Evolutionary conservation across 371 early-diverging fungal species (phyloP).

Genomic region (Circinella minor): DNA sequence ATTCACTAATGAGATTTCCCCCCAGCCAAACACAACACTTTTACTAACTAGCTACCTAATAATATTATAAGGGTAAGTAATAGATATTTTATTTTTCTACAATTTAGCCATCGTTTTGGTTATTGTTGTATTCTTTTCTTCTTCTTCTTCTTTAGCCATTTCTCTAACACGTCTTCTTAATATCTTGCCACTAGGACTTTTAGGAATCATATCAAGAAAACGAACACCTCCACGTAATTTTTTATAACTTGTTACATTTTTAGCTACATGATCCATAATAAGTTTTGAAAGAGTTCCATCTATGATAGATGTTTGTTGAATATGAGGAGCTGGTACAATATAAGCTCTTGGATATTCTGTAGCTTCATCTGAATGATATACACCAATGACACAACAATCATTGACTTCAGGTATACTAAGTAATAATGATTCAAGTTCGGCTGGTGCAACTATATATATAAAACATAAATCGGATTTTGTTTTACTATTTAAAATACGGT

Average conservation of each 20-base stretch:
- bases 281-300: conserved; percentile 30
- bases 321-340: conserved; percentile 54
- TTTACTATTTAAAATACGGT: too few species aligned
- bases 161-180: conserved; percentile 60
- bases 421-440: conserved; percentile 22
- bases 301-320: conserved; percentile 19
- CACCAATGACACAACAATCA: conserved; percentile 77
- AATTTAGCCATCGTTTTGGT: too few species aligned
- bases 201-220: conserved; percentile 75
- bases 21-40: too few species aligned
- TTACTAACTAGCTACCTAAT: too few species aligned
- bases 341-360: conserved; percentile 83
- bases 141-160: conserved; percentile 37
- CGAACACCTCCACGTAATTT: conserved; percentile 81
- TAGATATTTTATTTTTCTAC: too few species aligned
- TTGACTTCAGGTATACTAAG: conserved; percentile 37
- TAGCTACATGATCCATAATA: conserved; percentile 54
- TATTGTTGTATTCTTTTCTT: conserved; percentile 14
- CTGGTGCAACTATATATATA: conserved; percentile 46
- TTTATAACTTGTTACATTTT: conserved; percentile 76
- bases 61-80: too few species aligned
- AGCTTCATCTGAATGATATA: conserved; percentile 51
- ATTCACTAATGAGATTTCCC: too few species aligned
- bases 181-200: conserved; percentile 83
- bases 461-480: too few species aligned